Percentiles rank a stretch among this genome's conserved stretches.
Conservation (phyloP, 345 rosid species). For the Erysimum cheiranthoides region DNA sequence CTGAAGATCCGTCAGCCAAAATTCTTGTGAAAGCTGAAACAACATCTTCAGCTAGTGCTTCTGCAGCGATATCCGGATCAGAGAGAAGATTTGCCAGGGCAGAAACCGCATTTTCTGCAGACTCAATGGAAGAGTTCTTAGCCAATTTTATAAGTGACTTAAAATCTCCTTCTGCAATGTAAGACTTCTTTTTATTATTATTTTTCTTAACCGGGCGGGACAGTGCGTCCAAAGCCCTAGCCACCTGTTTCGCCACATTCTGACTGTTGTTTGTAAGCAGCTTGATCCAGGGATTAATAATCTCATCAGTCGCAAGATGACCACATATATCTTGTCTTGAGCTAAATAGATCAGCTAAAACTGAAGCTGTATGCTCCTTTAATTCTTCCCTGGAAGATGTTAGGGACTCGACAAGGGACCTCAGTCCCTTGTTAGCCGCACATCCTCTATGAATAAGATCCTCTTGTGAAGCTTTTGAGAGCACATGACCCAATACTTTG, state of each 20-base stretch:
- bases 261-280: conserved; percentile 70
- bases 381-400: conserved; percentile 76
- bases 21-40: conserved; percentile 82
- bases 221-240: conserved; percentile 79
- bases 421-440: conserved; percentile 82
- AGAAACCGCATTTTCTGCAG: conserved; percentile 83
- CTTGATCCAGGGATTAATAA: conserved; percentile 73
- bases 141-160: conserved; percentile 75
- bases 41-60: conserved; percentile 82
- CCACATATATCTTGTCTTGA: conserved; percentile 80
- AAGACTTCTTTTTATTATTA: conserved; percentile 39
- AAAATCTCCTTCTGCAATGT: conserved; percentile 60
- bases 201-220: conserved; percentile 69
- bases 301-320: conserved; percentile 50
- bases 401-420: conserved; percentile 71
- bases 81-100: conserved; percentile 86
- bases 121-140: conserved; percentile 67
- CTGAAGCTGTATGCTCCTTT: conserved; percentile 80
- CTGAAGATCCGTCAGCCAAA: conserved; percentile 77
- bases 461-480: conserved; percentile 64
- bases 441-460: conserved; percentile 70
- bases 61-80: conserved; percentile 73
- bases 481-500: conserved; percentile 80
- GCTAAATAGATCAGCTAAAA: conserved; percentile 82
- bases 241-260: conserved; percentile 70